phyloP scores from a whole-genome alignment of 805 yeast genomes.

The Trichomonascus vanleenenianus region DNA sequence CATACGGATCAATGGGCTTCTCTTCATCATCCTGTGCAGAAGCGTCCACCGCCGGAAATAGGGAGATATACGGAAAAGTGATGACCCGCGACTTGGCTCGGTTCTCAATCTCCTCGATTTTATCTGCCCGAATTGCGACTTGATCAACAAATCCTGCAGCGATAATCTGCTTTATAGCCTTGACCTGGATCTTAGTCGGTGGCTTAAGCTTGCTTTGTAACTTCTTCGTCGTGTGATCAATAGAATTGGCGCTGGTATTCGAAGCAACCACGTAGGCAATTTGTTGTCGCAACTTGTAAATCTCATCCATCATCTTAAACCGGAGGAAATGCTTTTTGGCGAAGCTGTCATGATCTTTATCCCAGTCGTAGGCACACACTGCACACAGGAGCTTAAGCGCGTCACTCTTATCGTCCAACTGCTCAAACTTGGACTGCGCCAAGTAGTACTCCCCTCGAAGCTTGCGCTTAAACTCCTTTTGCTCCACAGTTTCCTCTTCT shows the following conservation, averaged over 20 bases:
- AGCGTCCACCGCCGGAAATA: conserved; percentile 34
- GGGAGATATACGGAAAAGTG: conserved; percentile 47
- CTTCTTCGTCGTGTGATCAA: conserved; percentile 43
- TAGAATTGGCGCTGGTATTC: conserved; percentile 31
- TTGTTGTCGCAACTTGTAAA: conserved; percentile 71
- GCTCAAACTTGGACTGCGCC: conserved; percentile 53
- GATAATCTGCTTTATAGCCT: conserved; percentile 82
- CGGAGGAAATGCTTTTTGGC: conserved; percentile 59
- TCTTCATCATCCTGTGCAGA: conserved; percentile 29
- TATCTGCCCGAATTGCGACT: conserved; percentile 76
- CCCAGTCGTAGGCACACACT: conserved; percentile 79
- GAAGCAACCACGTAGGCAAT: conserved; percentile 64
- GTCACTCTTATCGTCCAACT: conserved; percentile 69
- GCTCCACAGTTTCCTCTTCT: conserved; percentile 23
- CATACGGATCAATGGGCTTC: conserved; percentile 43
- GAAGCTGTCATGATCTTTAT: conserved; percentile 39
- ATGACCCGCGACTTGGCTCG: conserved; percentile 48
- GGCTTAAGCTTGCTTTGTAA: conserved; percentile 44
- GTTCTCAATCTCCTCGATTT: conserved; percentile 50
- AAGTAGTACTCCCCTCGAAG: conserved; percentile 46
- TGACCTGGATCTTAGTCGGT: conserved; percentile 62
- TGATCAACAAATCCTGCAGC: conserved; percentile 92
- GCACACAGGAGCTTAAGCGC: conserved; percentile 68
- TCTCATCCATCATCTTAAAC: conserved; percentile 79
- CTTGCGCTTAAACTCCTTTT: conserved; percentile 33